phyloP scores from a whole-genome alignment of 1,284 basidiomycete genomes.

The Lignosus rhinocerotis region DNA sequence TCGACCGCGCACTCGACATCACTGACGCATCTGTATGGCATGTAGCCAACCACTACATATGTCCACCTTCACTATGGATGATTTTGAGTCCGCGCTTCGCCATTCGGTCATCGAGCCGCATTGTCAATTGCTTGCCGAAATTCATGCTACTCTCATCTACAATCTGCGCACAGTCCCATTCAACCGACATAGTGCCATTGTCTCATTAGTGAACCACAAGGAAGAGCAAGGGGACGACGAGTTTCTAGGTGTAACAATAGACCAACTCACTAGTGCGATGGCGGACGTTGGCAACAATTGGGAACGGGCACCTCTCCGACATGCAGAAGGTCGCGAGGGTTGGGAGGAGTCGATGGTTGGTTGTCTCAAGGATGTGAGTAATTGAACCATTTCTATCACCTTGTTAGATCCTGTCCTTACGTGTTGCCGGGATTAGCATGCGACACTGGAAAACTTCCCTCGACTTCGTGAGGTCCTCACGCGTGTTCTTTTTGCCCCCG shows the following conservation, averaged over 20 bases:
- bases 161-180: conserved; percentile 80
- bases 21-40: neutral
- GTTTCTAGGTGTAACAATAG: conserved; percentile 55
- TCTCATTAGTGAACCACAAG: conserved; percentile 59
- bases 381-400: neutral
- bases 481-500: conserved; percentile 71
- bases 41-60: conserved; percentile 82
- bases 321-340: conserved; percentile 65
- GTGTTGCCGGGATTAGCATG: conserved; percentile 55
- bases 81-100: conserved; percentile 85
- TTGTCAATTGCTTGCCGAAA: conserved; percentile 81
- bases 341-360: conserved; percentile 89
- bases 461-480: conserved; percentile 75
- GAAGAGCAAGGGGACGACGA: conserved; percentile 41
- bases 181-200: conserved; percentile 66
- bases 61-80: conserved; percentile 92
- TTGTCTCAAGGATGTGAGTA: conserved; percentile 83
- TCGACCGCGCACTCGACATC: neutral
- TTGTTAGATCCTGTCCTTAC: conserved; percentile 7
- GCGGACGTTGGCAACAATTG: conserved; percentile 78
- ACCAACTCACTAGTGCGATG: conserved; percentile 62
- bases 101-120: conserved; percentile 73
- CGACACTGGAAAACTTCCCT: conserved; percentile 74
- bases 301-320: conserved; percentile 73
- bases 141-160: conserved; percentile 89